phyloP scores from a whole-genome alignment of 352 stramenopile species.

The Globisporangium barbulae region DNA sequence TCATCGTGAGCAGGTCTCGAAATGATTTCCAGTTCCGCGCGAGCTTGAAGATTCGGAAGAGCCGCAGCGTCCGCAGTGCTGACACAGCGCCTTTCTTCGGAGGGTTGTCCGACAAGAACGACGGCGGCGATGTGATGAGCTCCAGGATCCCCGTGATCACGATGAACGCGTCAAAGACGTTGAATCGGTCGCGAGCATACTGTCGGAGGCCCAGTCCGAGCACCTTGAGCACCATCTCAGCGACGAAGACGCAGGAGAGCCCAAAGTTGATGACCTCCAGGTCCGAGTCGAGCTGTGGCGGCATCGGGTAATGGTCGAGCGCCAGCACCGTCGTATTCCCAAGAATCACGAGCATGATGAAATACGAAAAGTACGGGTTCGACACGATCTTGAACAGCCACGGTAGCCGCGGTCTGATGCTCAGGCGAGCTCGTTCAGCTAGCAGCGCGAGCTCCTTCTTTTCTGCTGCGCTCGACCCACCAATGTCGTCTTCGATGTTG shows the following conservation, averaged over 20 bases:
- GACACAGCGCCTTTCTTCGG: slow-evolving; percentile 69
- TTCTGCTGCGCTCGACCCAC: slow-evolving; percentile 22
- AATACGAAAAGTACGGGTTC: slow-evolving; percentile 44
- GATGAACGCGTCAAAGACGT: slow-evolving; percentile 87
- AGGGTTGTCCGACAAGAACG: slow-evolving; percentile 56
- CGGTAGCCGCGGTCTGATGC: slow-evolving; percentile 27
- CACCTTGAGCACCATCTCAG: slow-evolving; percentile 83
- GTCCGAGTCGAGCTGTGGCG: slow-evolving; percentile 35
- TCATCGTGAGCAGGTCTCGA: slow-evolving; percentile 89
- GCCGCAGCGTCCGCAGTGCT: slow-evolving; percentile 84
- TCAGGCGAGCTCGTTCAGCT: slow-evolving; percentile 27
- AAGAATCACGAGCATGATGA: slow-evolving; percentile 79
- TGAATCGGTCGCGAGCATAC: slow-evolving; percentile 79
- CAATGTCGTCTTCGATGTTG: slow-evolving; percentile 55
- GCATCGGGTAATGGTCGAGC: slow-evolving; percentile 84
- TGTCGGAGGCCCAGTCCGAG: slow-evolving; percentile 69
- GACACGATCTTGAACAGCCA: slow-evolving; percentile 60
- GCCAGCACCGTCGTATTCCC: slow-evolving; percentile 81
- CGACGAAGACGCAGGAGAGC: slow-evolving; percentile 68
- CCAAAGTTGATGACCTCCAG: slow-evolving; percentile 81
- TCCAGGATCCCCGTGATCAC: slow-evolving; percentile 77
- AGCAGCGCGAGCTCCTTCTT: slow-evolving; percentile 34
- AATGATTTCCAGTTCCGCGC: slow-evolving; percentile 91
- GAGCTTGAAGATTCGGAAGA: slow-evolving; percentile 95
- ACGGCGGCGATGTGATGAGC: slow-evolving; percentile 58